A percentile compares a stretch with the other conserved stretches of the same genome.
Evolutionary conservation across 2,329 filamentous ascomycete genomes (phyloP).

Genomic region (Beauveria bassiana): DNA sequence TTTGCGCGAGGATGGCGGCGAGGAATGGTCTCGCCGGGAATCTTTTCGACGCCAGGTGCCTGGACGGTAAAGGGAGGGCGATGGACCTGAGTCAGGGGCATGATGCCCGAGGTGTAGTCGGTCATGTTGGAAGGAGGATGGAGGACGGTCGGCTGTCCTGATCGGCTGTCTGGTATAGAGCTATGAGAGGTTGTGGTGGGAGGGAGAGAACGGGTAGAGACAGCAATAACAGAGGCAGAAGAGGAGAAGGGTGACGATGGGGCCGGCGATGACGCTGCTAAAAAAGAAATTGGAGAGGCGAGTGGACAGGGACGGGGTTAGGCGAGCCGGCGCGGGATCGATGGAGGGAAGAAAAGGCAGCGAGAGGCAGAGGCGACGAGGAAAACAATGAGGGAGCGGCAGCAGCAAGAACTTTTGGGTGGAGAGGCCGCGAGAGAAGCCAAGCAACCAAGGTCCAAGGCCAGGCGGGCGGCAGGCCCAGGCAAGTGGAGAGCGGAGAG

Average conservation of each 20-base stretch:
- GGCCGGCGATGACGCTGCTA: slow-evolving; percentile 11
- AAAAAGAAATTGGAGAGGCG: slow-evolving; percentile 9
- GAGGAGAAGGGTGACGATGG: neutral
- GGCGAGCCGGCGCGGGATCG: slow-evolving; percentile 7
- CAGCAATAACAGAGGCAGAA: neutral
- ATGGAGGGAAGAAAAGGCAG: neutral
- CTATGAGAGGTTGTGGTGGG: neutral
- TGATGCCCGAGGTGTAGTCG: slow-evolving; percentile 35
- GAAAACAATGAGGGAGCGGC: neutral
- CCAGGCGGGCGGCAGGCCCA: neutral
- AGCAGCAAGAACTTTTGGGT: neutral
- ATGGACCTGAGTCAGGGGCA: slow-evolving; percentile 52
- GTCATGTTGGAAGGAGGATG: slow-evolving; percentile 20
- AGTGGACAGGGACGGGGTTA: slow-evolving; percentile 6
- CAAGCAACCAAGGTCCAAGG: neutral
- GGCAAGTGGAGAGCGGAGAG: neutral
- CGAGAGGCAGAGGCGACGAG: neutral
- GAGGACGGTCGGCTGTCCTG: neutral
- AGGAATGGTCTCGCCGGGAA: slow-evolving; percentile 77
- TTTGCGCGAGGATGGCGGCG: slow-evolving; percentile 66
- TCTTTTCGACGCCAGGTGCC: slow-evolving; percentile 56
- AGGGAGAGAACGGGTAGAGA: neutral
- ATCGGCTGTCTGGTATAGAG: neutral
- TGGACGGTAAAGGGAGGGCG: slow-evolving; percentile 71
- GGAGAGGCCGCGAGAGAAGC: neutral